Evolutionary conservation across 306 rosid species (phyloP).

Genomic region (Quercus rubra): DNA sequence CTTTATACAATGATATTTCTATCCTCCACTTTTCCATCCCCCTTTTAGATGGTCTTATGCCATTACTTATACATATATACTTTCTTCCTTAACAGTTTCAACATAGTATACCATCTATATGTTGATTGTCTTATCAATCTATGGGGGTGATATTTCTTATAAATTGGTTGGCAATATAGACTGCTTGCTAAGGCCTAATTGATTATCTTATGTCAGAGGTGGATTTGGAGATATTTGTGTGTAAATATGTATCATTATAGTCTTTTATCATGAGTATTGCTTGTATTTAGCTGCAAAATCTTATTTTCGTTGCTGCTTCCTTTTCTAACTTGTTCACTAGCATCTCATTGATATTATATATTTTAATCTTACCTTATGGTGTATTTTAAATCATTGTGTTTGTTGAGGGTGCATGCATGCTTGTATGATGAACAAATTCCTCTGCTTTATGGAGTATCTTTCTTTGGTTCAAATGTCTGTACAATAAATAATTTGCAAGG

Average conservation of each 20-base stretch:
- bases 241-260: neutral
- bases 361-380: neutral
- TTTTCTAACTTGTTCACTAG: neutral
- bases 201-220: neutral
- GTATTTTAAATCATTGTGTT: neutral
- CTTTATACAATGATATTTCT: too few species aligned
- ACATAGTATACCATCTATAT: neutral
- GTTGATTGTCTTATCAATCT: neutral
- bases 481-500: neutral
- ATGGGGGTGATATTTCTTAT: neutral
- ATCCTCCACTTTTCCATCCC: too few species aligned
- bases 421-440: neutral
- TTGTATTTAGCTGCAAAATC: neutral
- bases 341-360: neutral
- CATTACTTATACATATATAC: neutral
- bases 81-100: neutral
- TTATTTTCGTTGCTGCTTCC: neutral
- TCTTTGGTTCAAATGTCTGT: conserved; percentile 8
- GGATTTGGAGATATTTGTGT: neutral
- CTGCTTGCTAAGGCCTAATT: neutral
- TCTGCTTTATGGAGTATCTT: neutral
- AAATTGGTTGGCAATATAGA: neutral
- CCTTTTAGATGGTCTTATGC: neutral
- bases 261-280: neutral
- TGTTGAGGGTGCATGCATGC: neutral